A percentile compares a stretch with the other conserved stretches of the same genome.
Conservation (phyloP, 345 rosid species). For the Zanthoxylum bungeanum region DNA sequence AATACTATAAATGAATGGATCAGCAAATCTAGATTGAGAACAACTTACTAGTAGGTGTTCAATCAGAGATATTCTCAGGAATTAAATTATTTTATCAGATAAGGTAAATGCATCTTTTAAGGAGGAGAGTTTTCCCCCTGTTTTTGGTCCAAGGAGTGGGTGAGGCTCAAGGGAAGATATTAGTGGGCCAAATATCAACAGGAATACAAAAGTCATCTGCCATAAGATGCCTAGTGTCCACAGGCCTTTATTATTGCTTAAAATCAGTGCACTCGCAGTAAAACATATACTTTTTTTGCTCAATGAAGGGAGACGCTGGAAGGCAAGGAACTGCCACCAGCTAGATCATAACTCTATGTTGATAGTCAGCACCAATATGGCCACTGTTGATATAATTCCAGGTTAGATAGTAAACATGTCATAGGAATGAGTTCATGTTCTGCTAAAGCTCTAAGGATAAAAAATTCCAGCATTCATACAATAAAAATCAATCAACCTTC, state of each 20-base stretch:
- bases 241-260: neutral
- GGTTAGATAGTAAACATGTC: neutral
- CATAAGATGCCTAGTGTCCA: neutral
- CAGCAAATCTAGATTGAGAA: neutral
- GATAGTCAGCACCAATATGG: neutral
- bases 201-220: too few species aligned
- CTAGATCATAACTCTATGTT: neutral
- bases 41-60: neutral
- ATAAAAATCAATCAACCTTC: slow-evolving; percentile 56
- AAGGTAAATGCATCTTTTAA: too few species aligned
- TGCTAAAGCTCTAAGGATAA: neutral
- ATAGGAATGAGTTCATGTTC: neutral
- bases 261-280: neutral
- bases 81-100: too few species aligned
- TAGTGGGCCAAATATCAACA: too few species aligned
- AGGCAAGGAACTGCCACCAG: neutral
- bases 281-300: neutral
- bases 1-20: neutral
- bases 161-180: too few species aligned
- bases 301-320: neutral
- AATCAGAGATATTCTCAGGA: too few species aligned
- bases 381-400: neutral
- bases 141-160: too few species aligned
- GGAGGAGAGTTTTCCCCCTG: too few species aligned
- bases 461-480: neutral